Evolutionary conservation across 176 grass and related monocot genomes (phyloP), one percentile per base, ranked within the genome.

Genomic region (Eremochloa ophiuroides): DNA sequence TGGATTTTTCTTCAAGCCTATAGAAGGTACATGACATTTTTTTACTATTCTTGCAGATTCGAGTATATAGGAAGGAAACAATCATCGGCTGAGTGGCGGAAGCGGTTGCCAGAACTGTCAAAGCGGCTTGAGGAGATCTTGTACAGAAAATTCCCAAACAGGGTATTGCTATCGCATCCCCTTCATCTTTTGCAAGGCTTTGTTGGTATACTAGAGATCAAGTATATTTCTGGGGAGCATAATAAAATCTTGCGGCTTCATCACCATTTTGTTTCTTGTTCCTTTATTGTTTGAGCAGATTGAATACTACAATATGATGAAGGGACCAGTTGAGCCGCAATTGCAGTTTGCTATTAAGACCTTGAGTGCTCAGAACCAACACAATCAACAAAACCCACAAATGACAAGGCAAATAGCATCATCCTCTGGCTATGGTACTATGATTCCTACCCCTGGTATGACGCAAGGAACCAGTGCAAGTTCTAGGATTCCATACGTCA

Each of bases 371-470:
- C 88, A 84, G 53, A 90, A 37, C 40, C 78, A 80, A 62, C 88
- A 73, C 31, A 80, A 82, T 41, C 91, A 89, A 44, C 86, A 91
- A 79, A 89, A 91, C 76, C 66, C 73, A 50, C 86, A 92, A 61
- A 68, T 78, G 26, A 16, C 87, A 84, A 89, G 84, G 62, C 80
- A 84, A 59, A 84, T 86, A 18, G 88, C 88, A 66, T 85, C 91
- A 86, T 93, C 93, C 29, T 95, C 93, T 25, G 68, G 84, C 38
- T 84, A 82, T 83, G 80, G 91, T 41, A 90, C 89, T 23, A 99
- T 99, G 97, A 99, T 99, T 76, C 97, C 93, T 2, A 99, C 93
- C 16, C 97, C 97, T 82, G 93, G 97, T 75, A 96, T 99, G 62
- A 63, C 85, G 4, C 91, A 95, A 50, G 88, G 82, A 43, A 48